Conservation (phyloP, 176 grass and related monocot genomes). For the Leersia perrieri region DNA sequence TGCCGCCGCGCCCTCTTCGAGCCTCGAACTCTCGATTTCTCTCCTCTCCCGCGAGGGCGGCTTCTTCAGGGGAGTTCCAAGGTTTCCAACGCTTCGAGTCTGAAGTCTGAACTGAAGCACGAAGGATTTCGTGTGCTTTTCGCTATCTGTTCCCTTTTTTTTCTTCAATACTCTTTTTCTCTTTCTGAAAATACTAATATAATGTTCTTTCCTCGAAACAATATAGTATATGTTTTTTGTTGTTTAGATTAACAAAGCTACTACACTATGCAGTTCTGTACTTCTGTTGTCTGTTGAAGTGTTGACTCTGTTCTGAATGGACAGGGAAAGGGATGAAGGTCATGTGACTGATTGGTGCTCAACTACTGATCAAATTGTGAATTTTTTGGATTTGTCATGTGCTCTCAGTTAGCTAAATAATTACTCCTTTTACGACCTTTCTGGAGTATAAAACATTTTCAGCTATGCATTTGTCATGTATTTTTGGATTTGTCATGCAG, state of each 20-base stretch:
- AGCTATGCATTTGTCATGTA: too few relatives aligned
- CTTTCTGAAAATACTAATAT: background rate
- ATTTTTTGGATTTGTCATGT: background rate
- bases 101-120: background rate
- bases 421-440: background rate
- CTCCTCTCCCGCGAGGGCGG: background rate
- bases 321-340: background rate
- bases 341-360: background rate
- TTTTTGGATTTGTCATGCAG: too few relatives aligned
- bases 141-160: background rate
- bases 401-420: background rate
- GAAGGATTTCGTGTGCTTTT: conserved; percentile 3
- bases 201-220: too few relatives aligned
- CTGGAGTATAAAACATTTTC: background rate
- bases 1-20: background rate
- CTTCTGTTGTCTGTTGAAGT: too few relatives aligned
- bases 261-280: background rate
- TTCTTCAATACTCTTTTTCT: background rate
- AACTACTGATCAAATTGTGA: background rate
- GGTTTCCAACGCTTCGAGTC: background rate
- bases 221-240: background rate
- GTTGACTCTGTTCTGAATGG: background rate
- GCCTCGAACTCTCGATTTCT: background rate
- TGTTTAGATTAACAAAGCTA: background rate
- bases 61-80: conserved; percentile 30